A percentile compares a stretch with the other conserved stretches of the same genome.
phyloP scores from a whole-genome alignment of 306 rosid genomes.

The Prunus armeniaca region DNA sequence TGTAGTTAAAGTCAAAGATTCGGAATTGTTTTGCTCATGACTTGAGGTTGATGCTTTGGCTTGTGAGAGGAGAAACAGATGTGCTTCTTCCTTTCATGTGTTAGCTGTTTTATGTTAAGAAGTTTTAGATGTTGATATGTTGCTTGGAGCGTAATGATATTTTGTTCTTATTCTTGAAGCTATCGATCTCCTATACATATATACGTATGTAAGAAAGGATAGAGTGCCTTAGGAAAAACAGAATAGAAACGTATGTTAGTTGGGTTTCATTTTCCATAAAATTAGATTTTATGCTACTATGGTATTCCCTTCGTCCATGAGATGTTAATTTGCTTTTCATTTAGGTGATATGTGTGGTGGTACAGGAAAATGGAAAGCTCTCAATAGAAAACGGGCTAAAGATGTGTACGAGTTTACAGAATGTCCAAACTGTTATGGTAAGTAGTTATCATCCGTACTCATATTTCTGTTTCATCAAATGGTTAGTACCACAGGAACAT shows the following conservation, averaged over 20 bases:
- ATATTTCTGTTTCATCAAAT: not conserved
- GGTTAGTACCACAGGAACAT: not conserved
- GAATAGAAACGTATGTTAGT: not conserved
- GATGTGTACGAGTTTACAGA: constrained; percentile 92
- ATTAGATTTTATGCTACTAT: not conserved
- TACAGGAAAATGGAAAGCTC: constrained; percentile 99
- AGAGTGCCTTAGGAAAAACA: not conserved
- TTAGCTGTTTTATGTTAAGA: not conserved
- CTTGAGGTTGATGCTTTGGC: not conserved
- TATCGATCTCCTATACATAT: not conserved
- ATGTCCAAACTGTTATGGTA: constrained; percentile 98
- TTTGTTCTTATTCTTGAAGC: not conserved
- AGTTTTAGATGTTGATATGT: not conserved
- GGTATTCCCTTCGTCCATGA: constrained; percentile 11
- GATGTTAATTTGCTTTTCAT: constrained; percentile 38
- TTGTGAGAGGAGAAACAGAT: not conserved
- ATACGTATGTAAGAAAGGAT: not conserved
- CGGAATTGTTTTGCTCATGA: too few species aligned
- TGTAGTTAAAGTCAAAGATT: not conserved
- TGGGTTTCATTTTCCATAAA: not conserved
- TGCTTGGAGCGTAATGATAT: not conserved
- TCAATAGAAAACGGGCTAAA: constrained; percentile 88
- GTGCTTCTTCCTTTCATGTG: not conserved
- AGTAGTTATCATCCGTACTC: not conserved
- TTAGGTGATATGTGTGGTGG: constrained; percentile 99